phyloP scores from a whole-genome alignment of 2,329 filamentous ascomycete species.

The Botryotinia globosa region DNA sequence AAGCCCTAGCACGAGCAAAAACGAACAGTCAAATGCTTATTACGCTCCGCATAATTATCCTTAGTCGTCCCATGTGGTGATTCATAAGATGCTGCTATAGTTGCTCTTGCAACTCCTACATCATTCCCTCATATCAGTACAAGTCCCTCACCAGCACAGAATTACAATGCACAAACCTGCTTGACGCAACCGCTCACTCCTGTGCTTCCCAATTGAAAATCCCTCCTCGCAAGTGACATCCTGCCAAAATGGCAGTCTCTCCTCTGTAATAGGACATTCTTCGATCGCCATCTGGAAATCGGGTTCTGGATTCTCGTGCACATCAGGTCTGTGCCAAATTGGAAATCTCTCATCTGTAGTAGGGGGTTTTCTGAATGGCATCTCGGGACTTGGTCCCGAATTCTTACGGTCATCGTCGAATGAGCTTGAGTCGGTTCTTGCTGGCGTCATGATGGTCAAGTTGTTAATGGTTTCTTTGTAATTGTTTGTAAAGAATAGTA shows the following conservation, averaged over 20 bases:
- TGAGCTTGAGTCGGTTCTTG: not conserved
- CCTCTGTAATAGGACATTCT: not conserved
- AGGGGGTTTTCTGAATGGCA: not conserved
- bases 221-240: not conserved
- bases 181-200: not conserved
- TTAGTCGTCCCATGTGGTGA: conserved; percentile 44
- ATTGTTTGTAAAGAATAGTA: not conserved
- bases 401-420: not conserved
- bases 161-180: not conserved
- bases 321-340: not conserved
- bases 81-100: conserved; percentile 42
- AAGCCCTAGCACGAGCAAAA: not conserved
- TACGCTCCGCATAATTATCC: conserved; percentile 38
- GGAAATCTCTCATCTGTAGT: not conserved
- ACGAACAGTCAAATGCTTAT: conserved; percentile 40
- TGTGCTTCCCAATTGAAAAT: not conserved
- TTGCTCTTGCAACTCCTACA: conserved; percentile 43
- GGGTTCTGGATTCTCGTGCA: not conserved
- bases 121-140: not conserved
- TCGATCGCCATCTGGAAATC: not conserved
- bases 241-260: not conserved
- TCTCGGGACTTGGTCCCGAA: not conserved
- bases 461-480: not conserved
- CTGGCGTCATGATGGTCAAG: not conserved
- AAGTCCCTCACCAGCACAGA: too few relatives aligned